These are phyloP conservation scores for Gossypium arboreum DNA, from an alignment of 345 rosid species.

Conservation along the genomic window DNA sequence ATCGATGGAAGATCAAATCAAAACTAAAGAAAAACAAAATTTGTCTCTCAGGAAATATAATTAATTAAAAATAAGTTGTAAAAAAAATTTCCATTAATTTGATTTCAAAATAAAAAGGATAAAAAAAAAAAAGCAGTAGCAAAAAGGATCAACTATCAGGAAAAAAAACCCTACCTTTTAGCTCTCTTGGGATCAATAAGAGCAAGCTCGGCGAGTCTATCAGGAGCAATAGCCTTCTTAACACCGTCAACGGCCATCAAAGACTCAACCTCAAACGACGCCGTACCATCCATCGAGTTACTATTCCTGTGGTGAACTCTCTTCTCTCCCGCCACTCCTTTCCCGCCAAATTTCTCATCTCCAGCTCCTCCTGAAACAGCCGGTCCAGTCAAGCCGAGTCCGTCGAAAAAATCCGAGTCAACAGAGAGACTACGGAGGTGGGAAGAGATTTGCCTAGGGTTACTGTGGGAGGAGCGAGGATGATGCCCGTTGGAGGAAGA, in stretches of 20 bases:
- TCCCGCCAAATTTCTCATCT: constrained; percentile 38
- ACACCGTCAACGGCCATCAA: constrained; percentile 42
- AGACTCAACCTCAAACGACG: constrained; percentile 58
- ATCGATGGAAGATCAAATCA: background rate
- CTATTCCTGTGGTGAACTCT: constrained; percentile 59
- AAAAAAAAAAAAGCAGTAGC: constrained; percentile 4
- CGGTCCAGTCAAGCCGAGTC: constrained; percentile 17
- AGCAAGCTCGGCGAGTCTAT: constrained; percentile 80
- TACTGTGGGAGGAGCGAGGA: constrained; percentile 19
- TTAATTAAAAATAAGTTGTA: background rate
- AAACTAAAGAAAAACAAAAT: background rate
- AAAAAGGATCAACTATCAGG: background rate
- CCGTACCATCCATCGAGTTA: constrained; percentile 77
- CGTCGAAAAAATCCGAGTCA: constrained; percentile 84
- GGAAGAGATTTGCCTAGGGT: constrained; percentile 35
- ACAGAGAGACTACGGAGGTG: constrained; percentile 88
- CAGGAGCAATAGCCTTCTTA: constrained; percentile 83
- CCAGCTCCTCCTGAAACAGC: constrained; percentile 29
- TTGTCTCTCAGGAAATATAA: background rate
- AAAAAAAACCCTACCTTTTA: constrained; percentile 52
- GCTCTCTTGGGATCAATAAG: constrained; percentile 96
- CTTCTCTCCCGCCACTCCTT: constrained; percentile 41
- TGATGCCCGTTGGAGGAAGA: constrained; percentile 40
- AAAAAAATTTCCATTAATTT: background rate
- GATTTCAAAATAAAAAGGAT: background rate